Conservation (phyloP, 306 rosid species). For the Hippophae rhamnoides region DNA sequence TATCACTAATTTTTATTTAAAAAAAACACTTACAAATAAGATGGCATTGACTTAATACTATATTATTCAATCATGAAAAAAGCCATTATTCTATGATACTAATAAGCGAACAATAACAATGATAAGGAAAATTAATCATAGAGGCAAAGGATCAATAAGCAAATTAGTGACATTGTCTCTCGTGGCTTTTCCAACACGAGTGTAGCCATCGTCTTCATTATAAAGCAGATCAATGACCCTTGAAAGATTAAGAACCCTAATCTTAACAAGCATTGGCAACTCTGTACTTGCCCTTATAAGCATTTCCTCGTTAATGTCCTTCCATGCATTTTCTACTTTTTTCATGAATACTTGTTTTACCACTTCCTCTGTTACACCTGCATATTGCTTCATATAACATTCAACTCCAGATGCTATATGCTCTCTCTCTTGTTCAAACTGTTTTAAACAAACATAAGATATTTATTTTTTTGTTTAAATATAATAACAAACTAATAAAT, state of each 20-base stretch:
- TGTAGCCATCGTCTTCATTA: conserved; percentile 26
- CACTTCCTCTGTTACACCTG: conserved; percentile 10
- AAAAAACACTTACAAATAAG: no score
- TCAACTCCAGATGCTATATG: conserved; percentile 27
- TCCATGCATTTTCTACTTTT: conserved; percentile 20
- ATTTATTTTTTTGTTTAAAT: no score
- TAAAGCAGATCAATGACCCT: conserved; percentile 20
- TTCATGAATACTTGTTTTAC: background rate
- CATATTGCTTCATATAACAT: conserved; percentile 33
- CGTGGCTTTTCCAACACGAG: background rate
- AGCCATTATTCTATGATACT: no score
- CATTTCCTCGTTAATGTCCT: conserved; percentile 36
- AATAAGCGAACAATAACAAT: no score
- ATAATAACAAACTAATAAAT: no score
- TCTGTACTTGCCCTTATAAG: background rate
- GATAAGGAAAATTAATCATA: background rate
- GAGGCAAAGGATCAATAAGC: background rate
- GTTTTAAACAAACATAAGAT: no score
- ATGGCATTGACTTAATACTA: no score
- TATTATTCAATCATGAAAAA: no score
- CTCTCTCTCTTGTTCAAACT: conserved; percentile 32
- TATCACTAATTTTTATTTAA: no score
- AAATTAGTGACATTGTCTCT: background rate
- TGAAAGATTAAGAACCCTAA: conserved; percentile 25
- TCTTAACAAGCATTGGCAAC: conserved; percentile 26